Base-by-base conservation (phyloP, 768 basidiomycete species). In the Hortiboletus campestris region DNA sequence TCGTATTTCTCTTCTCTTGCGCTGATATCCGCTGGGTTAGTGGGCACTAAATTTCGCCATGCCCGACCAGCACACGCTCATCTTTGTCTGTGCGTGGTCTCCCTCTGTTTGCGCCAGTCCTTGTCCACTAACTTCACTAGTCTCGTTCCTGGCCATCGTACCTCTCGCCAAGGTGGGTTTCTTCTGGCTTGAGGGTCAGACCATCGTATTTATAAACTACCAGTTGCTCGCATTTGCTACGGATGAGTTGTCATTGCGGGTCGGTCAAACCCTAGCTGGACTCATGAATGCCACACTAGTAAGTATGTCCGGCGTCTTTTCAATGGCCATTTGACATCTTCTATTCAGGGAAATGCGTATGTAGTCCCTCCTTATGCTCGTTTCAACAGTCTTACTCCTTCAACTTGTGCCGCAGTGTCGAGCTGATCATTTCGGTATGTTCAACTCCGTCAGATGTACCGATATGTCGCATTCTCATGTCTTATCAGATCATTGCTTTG, bases 231-330 rank as follows among this genome's bases (percentile, higher is more conserved):
- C 86, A 1, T 92, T 91, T 65, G 89, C 89, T 1, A 94, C 91
- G 0, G 92, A 94, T 56, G 89, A 94, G 60, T 62, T 94, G 22
- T 88, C 91, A 3, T 65, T 91, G 55, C 84, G 90, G 32, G 85
- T 92, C 2, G 92, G 91, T 2, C 86, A 89, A 68, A 90, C 90
- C 2, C 72, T 92, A 14, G 89, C 90, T 7, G 91, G 91, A 34
- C 78, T 94, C 2, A 68, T 94, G 50, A 94, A 93, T 72, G 92
- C 91, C 17, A 94, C 91, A 9, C 74, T 91, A 63, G 87, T 90
- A 62, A 58, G 80, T 65, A 13, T 35, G 8, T 13, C 45, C 12
- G 6, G 13, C 14, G 6, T 28, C 16, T 22, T 47, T 47, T 40
- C 7, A 13, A 16, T 22, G 6, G 20, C n/a, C 4, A 52, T 31